Conservation (phyloP, 192 early-diverging fungal species). For the Dissophora globulifera region DNA sequence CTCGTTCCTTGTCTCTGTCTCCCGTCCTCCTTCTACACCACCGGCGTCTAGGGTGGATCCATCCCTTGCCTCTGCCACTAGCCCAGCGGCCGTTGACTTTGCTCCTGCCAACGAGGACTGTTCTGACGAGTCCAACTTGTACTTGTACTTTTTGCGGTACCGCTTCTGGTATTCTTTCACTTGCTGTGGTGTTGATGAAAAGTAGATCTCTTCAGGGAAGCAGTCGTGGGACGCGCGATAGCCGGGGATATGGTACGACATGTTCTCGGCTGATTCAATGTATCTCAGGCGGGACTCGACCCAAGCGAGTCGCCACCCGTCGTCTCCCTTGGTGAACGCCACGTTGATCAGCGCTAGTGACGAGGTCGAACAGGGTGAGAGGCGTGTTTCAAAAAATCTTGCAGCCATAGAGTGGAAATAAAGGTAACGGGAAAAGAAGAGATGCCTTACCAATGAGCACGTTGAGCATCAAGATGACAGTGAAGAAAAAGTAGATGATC, state of each 20-base stretch:
- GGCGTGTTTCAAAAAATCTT: too few relatives aligned
- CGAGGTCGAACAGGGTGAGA: neutral
- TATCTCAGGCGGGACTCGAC: conserved; percentile 13
- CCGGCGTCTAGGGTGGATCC: too few relatives aligned
- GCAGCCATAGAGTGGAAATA: too few relatives aligned
- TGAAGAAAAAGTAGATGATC: conserved; percentile 24
- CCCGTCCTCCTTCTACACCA: too few relatives aligned
- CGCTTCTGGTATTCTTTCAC: neutral
- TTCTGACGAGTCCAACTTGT: too few relatives aligned
- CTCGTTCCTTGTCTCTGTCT: too few relatives aligned
- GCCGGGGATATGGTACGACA: conserved; percentile 9
- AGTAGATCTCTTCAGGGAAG: conserved; percentile 9
- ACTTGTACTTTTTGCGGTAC: too few relatives aligned
- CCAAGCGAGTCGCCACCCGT: conserved; percentile 24
- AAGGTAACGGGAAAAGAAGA: too few relatives aligned
- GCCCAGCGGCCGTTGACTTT: too few relatives aligned
- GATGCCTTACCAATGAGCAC: conserved; percentile 36
- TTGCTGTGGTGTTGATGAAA: neutral
- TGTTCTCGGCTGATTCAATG: conserved; percentile 30
- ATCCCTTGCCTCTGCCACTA: too few relatives aligned
- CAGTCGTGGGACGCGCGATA: neutral
- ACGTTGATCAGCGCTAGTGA: conserved; percentile 18
- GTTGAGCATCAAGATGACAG: conserved; percentile 30
- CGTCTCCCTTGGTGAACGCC: conserved; percentile 14
- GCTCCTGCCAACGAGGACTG: too few relatives aligned